A percentile compares a stretch with the other conserved stretches of the same genome.
phyloP scores from a whole-genome alignment of 805 yeast species.

The Lachancea waltii region DNA sequence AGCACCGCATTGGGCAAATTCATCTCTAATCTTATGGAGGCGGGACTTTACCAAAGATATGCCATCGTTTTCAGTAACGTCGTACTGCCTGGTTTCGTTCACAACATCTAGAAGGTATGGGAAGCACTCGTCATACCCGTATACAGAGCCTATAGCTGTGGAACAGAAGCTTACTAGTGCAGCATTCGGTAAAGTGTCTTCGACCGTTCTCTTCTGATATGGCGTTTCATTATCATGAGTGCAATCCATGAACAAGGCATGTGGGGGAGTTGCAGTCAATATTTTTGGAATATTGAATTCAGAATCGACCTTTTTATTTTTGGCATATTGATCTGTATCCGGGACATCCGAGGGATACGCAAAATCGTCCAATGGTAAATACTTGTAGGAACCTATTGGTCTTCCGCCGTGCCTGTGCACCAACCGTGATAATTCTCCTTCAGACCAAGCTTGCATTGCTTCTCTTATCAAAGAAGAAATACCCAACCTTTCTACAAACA shows the following conservation, averaged over 20 bases:
- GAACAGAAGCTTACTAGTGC: conserved; percentile 90
- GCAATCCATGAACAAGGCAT: conserved; percentile 95
- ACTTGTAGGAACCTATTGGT: conserved; percentile 86
- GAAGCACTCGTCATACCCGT: conserved; percentile 90
- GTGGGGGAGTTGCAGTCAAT: conserved; percentile 69
- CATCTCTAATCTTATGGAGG: conserved; percentile 51
- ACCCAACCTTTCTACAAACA: conserved; percentile 86
- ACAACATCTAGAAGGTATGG: conserved; percentile 80
- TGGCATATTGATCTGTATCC: conserved; percentile 13
- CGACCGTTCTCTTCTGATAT: conserved; percentile 80
- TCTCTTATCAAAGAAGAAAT: conserved; percentile 86
- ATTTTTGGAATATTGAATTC: conserved; percentile 64
- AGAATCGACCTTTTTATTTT: conserved; percentile 35
- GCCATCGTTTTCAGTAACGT: conserved; percentile 44
- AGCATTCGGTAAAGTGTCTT: conserved; percentile 91
- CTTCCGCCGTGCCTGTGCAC: conserved; percentile 92
- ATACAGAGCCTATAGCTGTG: conserved; percentile 88
- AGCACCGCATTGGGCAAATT: conserved; percentile 44
- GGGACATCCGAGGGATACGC: conserved; percentile 52
- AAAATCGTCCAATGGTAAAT: conserved; percentile 69
- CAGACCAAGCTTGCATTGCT: conserved; percentile 95
- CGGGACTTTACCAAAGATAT: conserved; percentile 66
- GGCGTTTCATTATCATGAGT: conserved; percentile 95
- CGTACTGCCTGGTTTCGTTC: conserved; percentile 59
- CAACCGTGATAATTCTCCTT: conserved; percentile 74